Evolutionary conservation across 2,329 filamentous ascomycete genomes (phyloP), one percentile per base, ranked within the genome.

Genomic region (Lasiodiplodia sp.): DNA sequence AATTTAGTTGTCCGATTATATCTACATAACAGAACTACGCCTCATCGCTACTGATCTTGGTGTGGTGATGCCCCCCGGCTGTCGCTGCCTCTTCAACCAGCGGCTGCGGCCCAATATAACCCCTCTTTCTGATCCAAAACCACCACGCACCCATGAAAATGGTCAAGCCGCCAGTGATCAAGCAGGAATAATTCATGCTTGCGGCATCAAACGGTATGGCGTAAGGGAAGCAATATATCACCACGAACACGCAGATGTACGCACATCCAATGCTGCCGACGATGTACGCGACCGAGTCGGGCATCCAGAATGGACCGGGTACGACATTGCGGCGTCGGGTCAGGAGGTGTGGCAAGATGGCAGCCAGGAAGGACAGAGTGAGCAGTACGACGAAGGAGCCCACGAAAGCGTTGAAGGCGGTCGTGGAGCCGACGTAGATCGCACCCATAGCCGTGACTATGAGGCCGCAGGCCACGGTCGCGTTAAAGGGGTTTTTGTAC

Each of bases 321-420:
- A 79, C 75, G 69, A 90, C 74, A 68, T 82, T 71, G n/a, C 70
- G 72, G 10, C 82, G 73, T 18, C 78, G 71, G 1, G 78, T 78
- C 2, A 83, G 70, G 40, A 83, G 69, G 64, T 84, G 79, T 11
- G 83, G 82, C 2, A 92, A 77, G 66, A 92, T 88, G 7, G 88
- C 88, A 0, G 87, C 87, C 2, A 90, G 80, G 75, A 90, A 92
- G 0, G 87, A 89, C 11, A 86, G 74, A 0, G 85, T 85, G 3
- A 81, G 80, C 0, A 89, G 80, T 16, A 89, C 82, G 65, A 87
- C 83, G 75, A 87, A 89, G 0, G 82, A 85, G 11, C 88, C 88
- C 8, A 91, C 86, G 31, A 92, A 87, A 0, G 90, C 90, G 52
- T 87, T 86, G 79, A 92, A 92, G 0, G 90, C 90, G 0, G 88